These are phyloP conservation scores for Globisporangium megalacanthum DNA, from an alignment of 352 stramenopile genomes.

Conservation along the genomic window DNA sequence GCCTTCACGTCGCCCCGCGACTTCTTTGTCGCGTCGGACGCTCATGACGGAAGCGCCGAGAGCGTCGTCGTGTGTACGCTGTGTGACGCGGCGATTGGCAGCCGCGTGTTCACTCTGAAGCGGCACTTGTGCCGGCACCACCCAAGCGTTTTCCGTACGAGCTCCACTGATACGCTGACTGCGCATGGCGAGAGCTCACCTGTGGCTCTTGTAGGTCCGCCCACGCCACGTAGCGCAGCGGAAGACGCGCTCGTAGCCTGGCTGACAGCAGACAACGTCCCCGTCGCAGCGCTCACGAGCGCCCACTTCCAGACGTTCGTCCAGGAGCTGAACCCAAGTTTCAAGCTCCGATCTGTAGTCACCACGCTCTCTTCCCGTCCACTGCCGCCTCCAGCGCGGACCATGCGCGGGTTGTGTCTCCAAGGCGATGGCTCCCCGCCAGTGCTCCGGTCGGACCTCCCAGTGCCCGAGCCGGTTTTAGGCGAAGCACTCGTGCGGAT, in stretches of 20 bases:
- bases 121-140: conserved; percentile 43
- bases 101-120: conserved; percentile 41
- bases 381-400: neutral
- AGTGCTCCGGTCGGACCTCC: conserved; percentile 28
- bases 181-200: too few species aligned
- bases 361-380: conserved; percentile 3
- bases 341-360: conserved; percentile 31
- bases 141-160: conserved; percentile 29
- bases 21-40: conserved; percentile 30
- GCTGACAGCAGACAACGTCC: conserved; percentile 39
- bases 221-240: neutral
- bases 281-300: conserved; percentile 34
- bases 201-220: too few species aligned
- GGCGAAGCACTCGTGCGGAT: conserved; percentile 58
- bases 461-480: conserved; percentile 25
- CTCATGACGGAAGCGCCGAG: conserved; percentile 5
- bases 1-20: conserved; percentile 38
- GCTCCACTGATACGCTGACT: too few species aligned
- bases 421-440: conserved; percentile 22
- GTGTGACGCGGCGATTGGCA: conserved; percentile 41
- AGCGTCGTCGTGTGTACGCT: conserved; percentile 39
- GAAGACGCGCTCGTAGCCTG: conserved; percentile 38
- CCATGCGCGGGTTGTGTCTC: conserved; percentile 54
- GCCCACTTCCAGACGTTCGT: conserved; percentile 33
- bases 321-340: conserved; percentile 29